phyloP scores from a whole-genome alignment of 2,329 filamentous ascomycete species.

The Paraphoma chrysanthemicola region DNA sequence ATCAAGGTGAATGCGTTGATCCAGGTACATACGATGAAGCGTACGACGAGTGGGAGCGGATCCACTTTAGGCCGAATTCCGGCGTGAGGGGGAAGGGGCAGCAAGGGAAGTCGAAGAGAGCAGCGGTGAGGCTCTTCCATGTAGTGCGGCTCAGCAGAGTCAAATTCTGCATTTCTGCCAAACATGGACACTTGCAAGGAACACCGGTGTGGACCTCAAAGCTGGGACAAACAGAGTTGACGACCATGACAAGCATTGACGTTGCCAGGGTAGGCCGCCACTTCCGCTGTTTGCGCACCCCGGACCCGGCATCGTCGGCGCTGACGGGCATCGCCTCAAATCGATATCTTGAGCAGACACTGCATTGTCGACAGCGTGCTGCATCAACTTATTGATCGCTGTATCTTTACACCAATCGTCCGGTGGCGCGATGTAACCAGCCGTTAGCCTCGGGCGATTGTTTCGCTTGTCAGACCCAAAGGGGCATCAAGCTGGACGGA shows the following conservation, averaged over 20 bases:
- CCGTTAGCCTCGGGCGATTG: constrained; percentile 34
- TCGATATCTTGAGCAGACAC: constrained; percentile 15
- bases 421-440: constrained; percentile 38
- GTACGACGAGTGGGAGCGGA: no score
- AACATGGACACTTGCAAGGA: neutral
- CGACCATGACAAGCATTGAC: neutral
- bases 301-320: neutral
- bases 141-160: neutral
- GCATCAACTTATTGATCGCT: constrained; percentile 40
- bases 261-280: neutral
- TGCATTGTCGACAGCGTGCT: constrained; percentile 17
- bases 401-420: constrained; percentile 24
- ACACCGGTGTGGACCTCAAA: neutral
- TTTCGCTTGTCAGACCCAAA: constrained; percentile 27
- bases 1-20: no score
- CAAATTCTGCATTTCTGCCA: neutral
- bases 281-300: neutral
- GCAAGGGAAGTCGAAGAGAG: neutral
- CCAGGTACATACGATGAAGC: neutral
- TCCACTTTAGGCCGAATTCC: no score
- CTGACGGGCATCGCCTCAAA: neutral
- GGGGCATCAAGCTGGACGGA: constrained; percentile 19
- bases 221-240: neutral
- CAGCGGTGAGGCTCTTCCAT: neutral
- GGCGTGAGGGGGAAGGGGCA: no score